Evolutionary conservation across 805 yeast species (phyloP).

Genomic region (Saccharomycopsis fibuligera): DNA sequence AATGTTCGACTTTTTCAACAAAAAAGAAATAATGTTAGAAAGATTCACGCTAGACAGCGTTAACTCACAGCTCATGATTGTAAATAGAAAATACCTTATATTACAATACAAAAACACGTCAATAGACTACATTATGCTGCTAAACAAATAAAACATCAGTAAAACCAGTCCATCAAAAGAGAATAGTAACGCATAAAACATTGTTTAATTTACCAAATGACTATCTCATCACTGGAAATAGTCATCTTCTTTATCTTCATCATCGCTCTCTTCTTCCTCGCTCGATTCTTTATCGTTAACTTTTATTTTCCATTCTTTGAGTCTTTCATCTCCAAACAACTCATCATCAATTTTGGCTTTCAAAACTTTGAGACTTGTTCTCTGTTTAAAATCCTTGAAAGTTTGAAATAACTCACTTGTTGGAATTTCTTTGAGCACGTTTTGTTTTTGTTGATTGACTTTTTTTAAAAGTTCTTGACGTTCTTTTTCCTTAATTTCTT

Average conservation of each 20-base stretch:
- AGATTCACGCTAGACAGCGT: too few relatives aligned
- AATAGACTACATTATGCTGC: too few relatives aligned
- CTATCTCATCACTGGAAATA: slow-evolving; percentile 10
- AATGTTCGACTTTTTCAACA: too few relatives aligned
- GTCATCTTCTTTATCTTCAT: slow-evolving; percentile 10
- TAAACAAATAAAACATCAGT: neutral
- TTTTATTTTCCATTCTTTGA: slow-evolving; percentile 55
- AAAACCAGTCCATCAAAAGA: neutral
- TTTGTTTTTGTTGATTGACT: slow-evolving; percentile 25
- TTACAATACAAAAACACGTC: neutral
- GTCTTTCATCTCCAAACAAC: slow-evolving; percentile 56
- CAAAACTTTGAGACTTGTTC: slow-evolving; percentile 52
- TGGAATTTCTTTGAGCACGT: slow-evolving; percentile 43
- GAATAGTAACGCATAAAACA: neutral
- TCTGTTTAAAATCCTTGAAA: slow-evolving; percentile 45
- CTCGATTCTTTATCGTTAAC: slow-evolving; percentile 26
- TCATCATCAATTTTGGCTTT: slow-evolving; percentile 61
- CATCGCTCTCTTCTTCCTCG: slow-evolving; percentile 25
- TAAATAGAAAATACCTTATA: too few relatives aligned
- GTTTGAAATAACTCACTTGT: slow-evolving; percentile 41
- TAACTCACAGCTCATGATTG: too few relatives aligned
- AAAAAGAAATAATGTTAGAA: too few relatives aligned
- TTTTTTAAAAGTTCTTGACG: slow-evolving; percentile 17
- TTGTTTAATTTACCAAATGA: too few relatives aligned
- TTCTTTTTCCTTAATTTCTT: neutral